Conservation (phyloP, 2,329 filamentous ascomycete genomes). For the Graphilbum ipis-grandicollis region DNA sequence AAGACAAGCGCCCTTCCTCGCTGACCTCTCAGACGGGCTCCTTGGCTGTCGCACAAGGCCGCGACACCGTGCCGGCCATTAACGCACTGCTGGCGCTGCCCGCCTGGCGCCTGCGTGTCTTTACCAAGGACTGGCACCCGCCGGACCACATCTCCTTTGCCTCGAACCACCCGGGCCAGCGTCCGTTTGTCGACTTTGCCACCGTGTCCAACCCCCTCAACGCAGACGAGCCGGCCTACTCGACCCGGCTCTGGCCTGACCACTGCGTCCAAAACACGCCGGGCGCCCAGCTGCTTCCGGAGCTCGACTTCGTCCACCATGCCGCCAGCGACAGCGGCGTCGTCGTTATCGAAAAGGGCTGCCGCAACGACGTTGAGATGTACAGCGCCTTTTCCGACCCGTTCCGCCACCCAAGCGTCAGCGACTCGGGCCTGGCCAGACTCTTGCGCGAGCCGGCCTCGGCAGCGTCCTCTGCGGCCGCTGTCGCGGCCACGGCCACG, state of each 20-base stretch:
- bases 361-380: constrained; percentile 63
- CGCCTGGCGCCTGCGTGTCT: constrained; percentile 56
- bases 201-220: constrained; percentile 52
- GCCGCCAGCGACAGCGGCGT: too few relatives aligned
- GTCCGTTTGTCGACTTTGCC: constrained; percentile 48
- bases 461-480: neutral
- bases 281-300: constrained; percentile 58
- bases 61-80: constrained; percentile 50
- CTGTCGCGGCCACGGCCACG: too few relatives aligned
- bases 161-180: constrained; percentile 50
- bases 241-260: constrained; percentile 65
- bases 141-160: constrained; percentile 75
- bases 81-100: constrained; percentile 58
- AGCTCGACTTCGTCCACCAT: constrained; percentile 48
- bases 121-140: constrained; percentile 90
- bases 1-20: constrained; percentile 4
- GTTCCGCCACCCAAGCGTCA: constrained; percentile 43
- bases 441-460: constrained; percentile 23
- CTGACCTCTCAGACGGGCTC: constrained; percentile 48
- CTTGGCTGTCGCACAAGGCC: constrained; percentile 64
- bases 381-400: constrained; percentile 83
- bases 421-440: constrained; percentile 44
- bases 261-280: constrained; percentile 68
- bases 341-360: constrained; percentile 60
- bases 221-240: constrained; percentile 40